phyloP scores from a whole-genome alignment of 768 basidiomycete genomes.

The Hydnomerulius pinastri region DNA sequence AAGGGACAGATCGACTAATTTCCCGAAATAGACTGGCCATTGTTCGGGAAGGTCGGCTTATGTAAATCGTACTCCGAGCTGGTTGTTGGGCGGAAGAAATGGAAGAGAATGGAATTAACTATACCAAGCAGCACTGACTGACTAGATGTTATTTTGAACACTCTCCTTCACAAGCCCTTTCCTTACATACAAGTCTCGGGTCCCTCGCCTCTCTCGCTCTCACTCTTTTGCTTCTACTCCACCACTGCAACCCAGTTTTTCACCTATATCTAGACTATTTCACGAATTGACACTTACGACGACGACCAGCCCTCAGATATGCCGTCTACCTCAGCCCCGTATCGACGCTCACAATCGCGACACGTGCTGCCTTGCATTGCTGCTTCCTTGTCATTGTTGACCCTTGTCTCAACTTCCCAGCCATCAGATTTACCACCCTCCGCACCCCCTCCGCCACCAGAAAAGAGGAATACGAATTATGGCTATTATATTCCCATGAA shows the following conservation, averaged over 20 bases:
- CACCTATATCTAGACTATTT: neutral
- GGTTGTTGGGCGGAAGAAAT: neutral
- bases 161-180: slow-evolving; percentile 5
- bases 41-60: neutral
- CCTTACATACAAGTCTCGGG: neutral
- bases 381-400: slow-evolving; percentile 8
- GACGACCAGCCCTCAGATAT: neutral
- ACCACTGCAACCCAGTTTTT: neutral
- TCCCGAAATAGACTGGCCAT: neutral
- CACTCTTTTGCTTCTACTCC: neutral
- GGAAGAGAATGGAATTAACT: neutral
- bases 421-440: neutral
- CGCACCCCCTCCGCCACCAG: slow-evolving; percentile 8
- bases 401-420: slow-evolving; percentile 12
- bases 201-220: neutral
- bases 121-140: neutral
- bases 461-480: slow-evolving; percentile 23
- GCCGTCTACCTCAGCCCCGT: neutral
- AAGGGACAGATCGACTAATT: neutral
- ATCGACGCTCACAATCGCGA: neutral
- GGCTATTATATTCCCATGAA: slow-evolving; percentile 63
- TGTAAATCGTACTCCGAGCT: neutral
- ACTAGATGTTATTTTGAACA: neutral
- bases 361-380: slow-evolving; percentile 7
- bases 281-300: neutral